Evolutionary conservation across 2,329 filamentous ascomycete species (phyloP).

Genomic region (Xylariomycetidae sp.): DNA sequence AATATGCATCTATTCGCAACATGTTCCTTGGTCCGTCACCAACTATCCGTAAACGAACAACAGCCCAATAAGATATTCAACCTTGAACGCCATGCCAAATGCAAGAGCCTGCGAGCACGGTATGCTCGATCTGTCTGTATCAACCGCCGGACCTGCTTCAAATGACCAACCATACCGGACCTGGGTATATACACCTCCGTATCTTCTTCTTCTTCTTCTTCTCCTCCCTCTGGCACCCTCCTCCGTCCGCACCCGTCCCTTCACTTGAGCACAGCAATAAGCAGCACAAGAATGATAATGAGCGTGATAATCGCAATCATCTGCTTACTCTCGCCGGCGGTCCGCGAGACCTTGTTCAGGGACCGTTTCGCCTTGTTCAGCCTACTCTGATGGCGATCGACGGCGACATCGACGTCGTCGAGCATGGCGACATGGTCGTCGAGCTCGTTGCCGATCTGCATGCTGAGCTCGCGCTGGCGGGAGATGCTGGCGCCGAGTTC

Average conservation of each 20-base stretch:
- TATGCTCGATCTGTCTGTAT: too few relatives aligned
- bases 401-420: conserved; percentile 78
- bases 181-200: too few relatives aligned
- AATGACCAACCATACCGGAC: too few relatives aligned
- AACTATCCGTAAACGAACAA: too few relatives aligned
- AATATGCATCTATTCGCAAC: too few relatives aligned
- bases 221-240: neutral
- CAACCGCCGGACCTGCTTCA: too few relatives aligned
- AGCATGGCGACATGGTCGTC: conserved; percentile 85
- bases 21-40: too few relatives aligned
- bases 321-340: conserved; percentile 80
- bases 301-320: conserved; percentile 75
- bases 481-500: conserved; percentile 77
- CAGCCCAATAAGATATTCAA: too few relatives aligned
- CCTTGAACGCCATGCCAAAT: conserved; percentile 20
- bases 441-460: conserved; percentile 94
- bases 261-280: conserved; percentile 77
- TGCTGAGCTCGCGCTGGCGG: conserved; percentile 84
- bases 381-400: conserved; percentile 72
- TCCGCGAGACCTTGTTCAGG: conserved; percentile 65
- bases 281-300: conserved; percentile 73
- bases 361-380: conserved; percentile 69
- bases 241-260: neutral
- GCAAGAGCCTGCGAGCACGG: conserved; percentile 16
- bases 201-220: neutral